Base-by-base conservation (phyloP, 345 rosid species). In the Citrus mangshanensis region DNA sequence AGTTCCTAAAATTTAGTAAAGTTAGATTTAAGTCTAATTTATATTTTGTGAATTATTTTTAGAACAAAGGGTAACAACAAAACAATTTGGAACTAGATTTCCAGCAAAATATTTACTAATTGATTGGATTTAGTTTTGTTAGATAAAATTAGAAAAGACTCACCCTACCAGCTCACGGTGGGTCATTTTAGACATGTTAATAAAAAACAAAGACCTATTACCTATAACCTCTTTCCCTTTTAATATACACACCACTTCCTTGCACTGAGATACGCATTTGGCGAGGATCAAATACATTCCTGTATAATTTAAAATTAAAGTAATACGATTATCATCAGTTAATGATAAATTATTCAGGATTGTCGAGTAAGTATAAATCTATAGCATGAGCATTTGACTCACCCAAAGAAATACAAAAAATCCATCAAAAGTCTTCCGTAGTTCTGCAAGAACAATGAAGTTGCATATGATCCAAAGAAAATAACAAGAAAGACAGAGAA, bases 221-320 rank as follows among this genome's bases (percentile, higher is more conserved):
- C 99, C 99, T 95, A 78, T 82, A 82, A 81, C 99, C 99, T 87
- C 96, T 93, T 84, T 92, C 99, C 78, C 98, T 89, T 65, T 89
- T 91, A 69, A 93, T 86, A 83, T 95, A 95, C 62, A 93, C 61
- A 69, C 99, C 99, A 87, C 90, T 88, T 81, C 99, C 99, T 80
- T 88, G 95, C 84, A 95, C 99, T 71, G 98, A 93, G 77, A 93
- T 87, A 70, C 97, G 95, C 91, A 95, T 93, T 83, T 89, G 96
- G 70, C 99, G 99, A 85, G 99, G 99, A 88, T 95, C 99, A 88
- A 95, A 95, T 75, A 95, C 93, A 82, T 95, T 92, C 84, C 99
- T 95, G 87, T 79, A 86, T 42, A 72, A 81, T 66, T 42, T 81
- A 77, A 79, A 32, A 75, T 56, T 49, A 68, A 49, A 71, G 34